Percentiles rank a stretch among this genome's conserved stretches.
Evolutionary conservation across 306 rosid genomes (phyloP).

Genomic region (Cajanus cajan): DNA sequence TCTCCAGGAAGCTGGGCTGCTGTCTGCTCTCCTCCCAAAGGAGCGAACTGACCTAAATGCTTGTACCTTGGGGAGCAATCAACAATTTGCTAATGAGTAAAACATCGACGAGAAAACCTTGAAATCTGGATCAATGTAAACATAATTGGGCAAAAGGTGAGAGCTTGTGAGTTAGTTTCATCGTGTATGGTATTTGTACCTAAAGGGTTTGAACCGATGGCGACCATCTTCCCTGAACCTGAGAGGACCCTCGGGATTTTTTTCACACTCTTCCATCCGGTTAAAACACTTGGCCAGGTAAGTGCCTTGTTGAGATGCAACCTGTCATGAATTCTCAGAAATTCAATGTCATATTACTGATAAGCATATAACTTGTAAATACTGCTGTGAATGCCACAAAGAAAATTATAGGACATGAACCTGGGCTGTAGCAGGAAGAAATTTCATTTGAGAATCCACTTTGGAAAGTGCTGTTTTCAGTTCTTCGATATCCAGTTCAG

Average conservation of each 20-base stretch:
- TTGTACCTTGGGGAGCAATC: constrained; percentile 63
- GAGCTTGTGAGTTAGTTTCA: neutral
- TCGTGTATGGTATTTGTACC: constrained; percentile 57
- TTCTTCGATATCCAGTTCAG: constrained; percentile 69
- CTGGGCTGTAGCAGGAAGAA: constrained; percentile 98
- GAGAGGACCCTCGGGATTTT: constrained; percentile 88
- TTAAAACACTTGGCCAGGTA: constrained; percentile 85
- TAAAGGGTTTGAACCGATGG: constrained; percentile 85
- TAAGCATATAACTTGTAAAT: neutral
- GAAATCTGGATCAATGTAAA: neutral
- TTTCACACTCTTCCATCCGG: constrained; percentile 76
- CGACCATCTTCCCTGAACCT: constrained; percentile 95
- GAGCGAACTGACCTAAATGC: constrained; percentile 98
- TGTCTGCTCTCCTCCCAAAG: constrained; percentile 96
- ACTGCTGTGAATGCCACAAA: neutral
- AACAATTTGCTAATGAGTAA: constrained; percentile 20
- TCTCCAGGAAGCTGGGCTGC: constrained; percentile 99
- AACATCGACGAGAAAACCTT: neutral
- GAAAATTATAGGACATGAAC: constrained; percentile 34
- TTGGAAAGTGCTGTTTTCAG: constrained; percentile 78
- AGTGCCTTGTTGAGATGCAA: constrained; percentile 92
- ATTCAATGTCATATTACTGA: neutral
- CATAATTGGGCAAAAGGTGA: neutral
- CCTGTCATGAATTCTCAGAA: constrained; percentile 50
- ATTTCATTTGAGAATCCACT: constrained; percentile 94